Base-by-base conservation (phyloP, 108 stramenopile species). In the Conticribra weissflogii region DNA sequence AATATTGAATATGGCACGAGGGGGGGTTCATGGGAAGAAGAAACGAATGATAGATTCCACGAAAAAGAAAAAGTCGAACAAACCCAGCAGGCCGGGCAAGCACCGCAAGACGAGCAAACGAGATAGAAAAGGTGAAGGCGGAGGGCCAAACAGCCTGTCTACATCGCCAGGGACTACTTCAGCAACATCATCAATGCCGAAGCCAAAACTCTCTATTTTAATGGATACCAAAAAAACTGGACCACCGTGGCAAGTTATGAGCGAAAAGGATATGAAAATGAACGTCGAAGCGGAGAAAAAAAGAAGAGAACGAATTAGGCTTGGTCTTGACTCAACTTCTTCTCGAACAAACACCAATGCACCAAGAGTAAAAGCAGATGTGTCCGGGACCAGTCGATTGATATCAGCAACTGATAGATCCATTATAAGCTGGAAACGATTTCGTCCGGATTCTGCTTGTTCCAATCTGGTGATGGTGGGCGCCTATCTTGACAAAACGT, bases 231-330 rank as follows among this genome's bases (percentile, higher is more conserved):
- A 78, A 44, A 59, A 64, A 29, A 23, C 24, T 45, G 60, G 81
- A 59, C 93, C 93, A 18, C 93, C 93, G 19, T 94, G 93, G 93
- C 88, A 90, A 66, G 82, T 91, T 0, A 67, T 94, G 59, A 81
- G 84, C 15, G 66, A 62, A 30, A 79, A 84, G 44, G 93, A 91
- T 59, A 78, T 76, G 69, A 79, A 77, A 16, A 73, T 83, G 57
- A 86, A 91, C 64, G 78, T 88, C 2, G 55, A 83, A 52, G 68
- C 75, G 0, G 90, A 91, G 84, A 78, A 75, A 52, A 33, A 72
- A 46, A 84, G 93, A 65, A 61, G 93, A 27, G 68, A 88, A 66
- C 50, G 76, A 25, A 85, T 85, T 46, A 54, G 67, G 48, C 57
- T 81, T 49, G 86, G 88, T 29, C 23, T 86, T 24, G 50, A 66